Percentiles rank a stretch among this genome's conserved stretches.
Conservation (phyloP, 768 basidiomycete genomes). For the Russula vinacea region DNA sequence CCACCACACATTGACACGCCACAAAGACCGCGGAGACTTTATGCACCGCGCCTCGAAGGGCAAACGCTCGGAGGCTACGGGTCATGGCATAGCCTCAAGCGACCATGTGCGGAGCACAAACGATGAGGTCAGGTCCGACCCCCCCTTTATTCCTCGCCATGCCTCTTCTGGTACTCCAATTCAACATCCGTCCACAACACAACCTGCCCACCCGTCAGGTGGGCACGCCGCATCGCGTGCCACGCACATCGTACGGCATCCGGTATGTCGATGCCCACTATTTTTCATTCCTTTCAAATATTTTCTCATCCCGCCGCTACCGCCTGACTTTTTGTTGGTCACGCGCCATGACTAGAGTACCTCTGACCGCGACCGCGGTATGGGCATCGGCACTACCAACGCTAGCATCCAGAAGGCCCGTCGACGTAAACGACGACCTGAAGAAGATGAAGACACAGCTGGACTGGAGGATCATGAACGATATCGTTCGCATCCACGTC, state of each 20-base stretch:
- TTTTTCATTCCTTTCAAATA: not conserved
- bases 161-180: slow-evolving; percentile 3
- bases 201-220: not conserved
- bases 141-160: slow-evolving; percentile 16
- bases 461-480: slow-evolving; percentile 10
- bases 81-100: not conserved
- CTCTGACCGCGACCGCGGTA: slow-evolving; percentile 8
- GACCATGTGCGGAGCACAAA: not conserved
- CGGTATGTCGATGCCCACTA: slow-evolving; percentile 16
- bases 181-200: slow-evolving; percentile 10
- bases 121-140: not conserved
- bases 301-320: not conserved
- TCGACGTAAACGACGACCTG: slow-evolving; percentile 18
- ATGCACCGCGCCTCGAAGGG: not conserved
- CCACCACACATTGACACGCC: not conserved
- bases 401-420: not conserved
- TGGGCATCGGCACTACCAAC: not conserved
- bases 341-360: not conserved
- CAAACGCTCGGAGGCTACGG: not conserved
- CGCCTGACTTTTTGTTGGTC: not conserved
- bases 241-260: slow-evolving; percentile 16
- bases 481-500: slow-evolving; percentile 22
- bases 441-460: not conserved
- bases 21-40: slow-evolving; percentile 2
- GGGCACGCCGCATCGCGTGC: not conserved